A percentile compares a stretch with the other conserved stretches of the same genome.
These are phyloP conservation scores for Phylloporus scabripes DNA, from an alignment of 768 basidiomycete species.

Conservation along the genomic window DNA sequence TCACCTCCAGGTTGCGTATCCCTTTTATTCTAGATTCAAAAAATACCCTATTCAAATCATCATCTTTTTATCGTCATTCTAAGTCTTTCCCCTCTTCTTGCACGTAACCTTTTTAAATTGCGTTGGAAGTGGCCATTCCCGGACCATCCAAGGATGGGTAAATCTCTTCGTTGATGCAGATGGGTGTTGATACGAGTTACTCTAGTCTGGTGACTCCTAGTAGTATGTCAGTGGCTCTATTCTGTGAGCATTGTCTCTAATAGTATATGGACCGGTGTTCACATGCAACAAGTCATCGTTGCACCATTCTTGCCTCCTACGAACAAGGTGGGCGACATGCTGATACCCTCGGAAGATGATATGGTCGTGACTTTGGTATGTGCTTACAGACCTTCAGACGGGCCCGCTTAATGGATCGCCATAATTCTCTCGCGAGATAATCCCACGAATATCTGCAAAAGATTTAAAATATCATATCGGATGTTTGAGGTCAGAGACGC, in stretches of 20 bases:
- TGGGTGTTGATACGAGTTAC: constrained; percentile 1
- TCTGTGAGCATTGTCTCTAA: constrained; percentile 38
- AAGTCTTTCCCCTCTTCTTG: constrained; percentile 13
- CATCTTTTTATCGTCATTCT: constrained; percentile 53
- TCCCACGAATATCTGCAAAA: no score
- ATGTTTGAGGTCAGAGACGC: no score
- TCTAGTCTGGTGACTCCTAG: constrained; percentile 51
- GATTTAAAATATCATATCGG: no score
- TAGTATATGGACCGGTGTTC: constrained; percentile 11
- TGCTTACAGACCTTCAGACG: no score
- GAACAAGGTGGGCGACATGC: constrained; percentile 52
- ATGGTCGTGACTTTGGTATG: constrained; percentile 50
- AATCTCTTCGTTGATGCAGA: not conserved
- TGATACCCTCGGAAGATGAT: no score
- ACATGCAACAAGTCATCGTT: constrained; percentile 38
- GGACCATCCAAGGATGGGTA: constrained; percentile 50
- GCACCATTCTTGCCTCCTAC: constrained; percentile 52
- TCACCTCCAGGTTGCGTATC: constrained; percentile 50
- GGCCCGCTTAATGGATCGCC: no score
- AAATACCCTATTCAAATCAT: constrained; percentile 48
- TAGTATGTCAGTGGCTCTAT: constrained; percentile 46
- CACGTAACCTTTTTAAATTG: constrained; percentile 52
- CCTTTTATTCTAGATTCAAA: constrained; percentile 58
- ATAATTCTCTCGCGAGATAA: no score
- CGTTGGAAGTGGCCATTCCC: constrained; percentile 44